Evolutionary conservation across 176 grass and related monocot genomes (phyloP).

Genomic region (Musa beccarii): DNA sequence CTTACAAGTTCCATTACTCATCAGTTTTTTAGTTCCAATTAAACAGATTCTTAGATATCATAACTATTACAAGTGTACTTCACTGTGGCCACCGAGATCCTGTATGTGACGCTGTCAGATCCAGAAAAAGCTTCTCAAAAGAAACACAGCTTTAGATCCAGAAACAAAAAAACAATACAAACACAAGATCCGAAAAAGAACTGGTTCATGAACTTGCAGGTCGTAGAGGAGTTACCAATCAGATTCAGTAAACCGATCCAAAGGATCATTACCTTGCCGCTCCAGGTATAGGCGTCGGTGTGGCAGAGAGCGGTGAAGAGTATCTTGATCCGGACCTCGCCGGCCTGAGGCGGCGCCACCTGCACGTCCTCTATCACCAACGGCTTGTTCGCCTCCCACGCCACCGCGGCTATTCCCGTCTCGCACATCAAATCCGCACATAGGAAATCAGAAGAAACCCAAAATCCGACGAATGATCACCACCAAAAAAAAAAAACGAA

Average conservation of each 20-base stretch:
- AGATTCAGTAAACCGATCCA: neutral
- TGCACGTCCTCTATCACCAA: conserved; percentile 91
- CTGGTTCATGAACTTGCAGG: neutral
- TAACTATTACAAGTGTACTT: too few species aligned
- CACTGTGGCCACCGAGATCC: too few species aligned
- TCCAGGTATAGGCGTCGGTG: conserved; percentile 98
- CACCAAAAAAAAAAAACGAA: neutral
- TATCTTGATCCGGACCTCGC: conserved; percentile 88
- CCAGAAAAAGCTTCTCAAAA: too few species aligned
- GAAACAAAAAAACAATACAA: too few species aligned
- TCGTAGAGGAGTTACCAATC: neutral
- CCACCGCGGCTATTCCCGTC: conserved; percentile 56
- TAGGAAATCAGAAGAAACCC: neutral
- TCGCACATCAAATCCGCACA: neutral
- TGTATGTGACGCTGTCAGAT: too few species aligned
- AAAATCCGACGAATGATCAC: too few species aligned
- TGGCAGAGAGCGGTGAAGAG: conserved; percentile 89
- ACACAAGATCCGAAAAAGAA: neutral
- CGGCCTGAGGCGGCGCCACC: conserved; percentile 94
- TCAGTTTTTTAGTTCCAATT: too few species aligned
- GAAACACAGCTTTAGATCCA: too few species aligned
- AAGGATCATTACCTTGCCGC: conserved; percentile 60
- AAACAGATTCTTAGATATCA: too few species aligned
- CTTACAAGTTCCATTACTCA: too few species aligned
- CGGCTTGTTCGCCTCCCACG: conserved; percentile 80